phyloP scores from a whole-genome alignment of 768 basidiomycete species.

The Cystoderma amianthinum region DNA sequence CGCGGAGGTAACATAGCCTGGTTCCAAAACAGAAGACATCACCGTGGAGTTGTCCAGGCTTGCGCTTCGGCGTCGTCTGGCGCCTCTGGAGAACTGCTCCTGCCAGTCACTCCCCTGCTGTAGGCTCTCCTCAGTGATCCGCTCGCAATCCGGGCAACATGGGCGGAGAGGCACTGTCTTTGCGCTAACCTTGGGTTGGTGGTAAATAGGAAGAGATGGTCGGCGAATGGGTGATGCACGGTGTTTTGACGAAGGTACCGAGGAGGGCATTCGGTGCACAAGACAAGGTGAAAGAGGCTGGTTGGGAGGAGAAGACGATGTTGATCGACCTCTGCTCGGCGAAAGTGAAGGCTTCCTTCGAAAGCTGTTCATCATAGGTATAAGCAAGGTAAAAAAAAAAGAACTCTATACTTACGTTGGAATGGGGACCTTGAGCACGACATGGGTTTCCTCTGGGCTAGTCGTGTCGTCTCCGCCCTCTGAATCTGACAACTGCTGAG shows the following conservation, averaged over 20 bases:
- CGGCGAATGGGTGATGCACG: constrained; percentile 14
- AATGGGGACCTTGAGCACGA: constrained; percentile 54
- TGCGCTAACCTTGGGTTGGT: constrained; percentile 23
- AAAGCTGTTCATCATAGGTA: constrained; percentile 5
- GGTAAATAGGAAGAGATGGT: constrained; percentile 27
- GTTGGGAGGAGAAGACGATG: constrained; percentile 19
- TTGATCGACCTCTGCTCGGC: constrained; percentile 29
- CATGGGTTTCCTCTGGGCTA: constrained; percentile 30
- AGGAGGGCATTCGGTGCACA: constrained; percentile 34
- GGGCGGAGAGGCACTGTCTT: constrained; percentile 62
- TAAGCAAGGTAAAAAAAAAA: constrained; percentile 4
- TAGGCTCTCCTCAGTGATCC: constrained; percentile 49
- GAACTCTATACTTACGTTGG: constrained; percentile 54
- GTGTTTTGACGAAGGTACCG: constrained; percentile 9
- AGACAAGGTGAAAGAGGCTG: constrained; percentile 48
- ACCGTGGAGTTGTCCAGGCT: constrained; percentile 28
- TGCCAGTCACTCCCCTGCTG: constrained; percentile 52
- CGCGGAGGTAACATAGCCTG: constrained; percentile 4
- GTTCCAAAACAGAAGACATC: constrained; percentile 8
- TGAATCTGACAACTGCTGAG: constrained; percentile 13
- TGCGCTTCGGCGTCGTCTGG: constrained; percentile 46
- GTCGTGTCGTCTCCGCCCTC: constrained; percentile 16
- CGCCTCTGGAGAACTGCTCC: constrained; percentile 58
- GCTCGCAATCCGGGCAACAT: constrained; percentile 62
- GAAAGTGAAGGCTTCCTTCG: constrained; percentile 25